Conservation (phyloP, 2,329 filamentous ascomycete species). For the Neurospora crassa region DNA sequence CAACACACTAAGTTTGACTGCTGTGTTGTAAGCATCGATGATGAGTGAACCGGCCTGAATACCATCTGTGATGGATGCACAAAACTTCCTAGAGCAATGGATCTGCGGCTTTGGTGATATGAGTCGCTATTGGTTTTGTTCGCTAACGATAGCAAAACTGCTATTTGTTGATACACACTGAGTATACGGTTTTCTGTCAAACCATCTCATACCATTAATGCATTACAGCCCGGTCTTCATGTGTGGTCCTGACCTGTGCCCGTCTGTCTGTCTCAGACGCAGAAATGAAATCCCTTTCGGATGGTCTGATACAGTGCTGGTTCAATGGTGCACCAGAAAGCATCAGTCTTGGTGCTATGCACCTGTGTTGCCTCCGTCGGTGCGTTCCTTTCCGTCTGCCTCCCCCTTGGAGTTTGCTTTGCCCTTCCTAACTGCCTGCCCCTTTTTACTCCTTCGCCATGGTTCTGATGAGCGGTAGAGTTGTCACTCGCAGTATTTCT, state of each 20-base stretch:
- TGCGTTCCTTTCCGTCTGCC: neutral
- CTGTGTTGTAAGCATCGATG: no score
- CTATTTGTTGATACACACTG: neutral
- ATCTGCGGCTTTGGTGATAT: neutral
- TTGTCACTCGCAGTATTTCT: neutral
- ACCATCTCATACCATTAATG: neutral
- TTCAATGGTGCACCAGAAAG: neutral
- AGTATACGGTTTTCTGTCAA: neutral
- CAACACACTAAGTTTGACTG: no score
- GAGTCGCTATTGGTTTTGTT: neutral
- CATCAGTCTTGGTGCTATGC: neutral
- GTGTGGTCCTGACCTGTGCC: neutral
- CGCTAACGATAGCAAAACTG: neutral
- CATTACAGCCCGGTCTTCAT: neutral
- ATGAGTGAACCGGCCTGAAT: neutral
- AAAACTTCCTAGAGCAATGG: neutral
- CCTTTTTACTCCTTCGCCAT: neutral
- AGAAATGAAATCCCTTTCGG: neutral
- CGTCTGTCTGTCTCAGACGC: neutral
- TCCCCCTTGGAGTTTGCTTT: neutral
- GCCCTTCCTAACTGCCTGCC: neutral
- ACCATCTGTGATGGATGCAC: neutral
- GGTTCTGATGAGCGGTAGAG: neutral
- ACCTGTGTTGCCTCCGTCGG: neutral
- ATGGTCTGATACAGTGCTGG: neutral